Evolutionary conservation across 345 rosid species (phyloP).

Genomic region (Arabis hirsuta): DNA sequence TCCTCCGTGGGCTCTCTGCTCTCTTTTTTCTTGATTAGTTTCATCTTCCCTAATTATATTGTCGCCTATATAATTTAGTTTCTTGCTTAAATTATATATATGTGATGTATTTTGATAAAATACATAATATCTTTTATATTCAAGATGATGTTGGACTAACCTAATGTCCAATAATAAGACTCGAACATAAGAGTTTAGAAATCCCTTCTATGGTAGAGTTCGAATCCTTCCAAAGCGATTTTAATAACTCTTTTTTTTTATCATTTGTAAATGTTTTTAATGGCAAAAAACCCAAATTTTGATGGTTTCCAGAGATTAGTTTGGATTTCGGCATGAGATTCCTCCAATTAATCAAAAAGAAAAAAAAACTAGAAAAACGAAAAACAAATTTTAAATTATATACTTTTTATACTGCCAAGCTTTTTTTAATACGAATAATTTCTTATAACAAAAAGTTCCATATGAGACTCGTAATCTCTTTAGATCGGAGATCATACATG

Average conservation of each 20-base stretch:
- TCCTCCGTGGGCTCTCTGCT: slow-evolving; percentile 20
- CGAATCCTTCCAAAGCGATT: too few species aligned
- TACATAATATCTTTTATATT: slow-evolving; percentile 5
- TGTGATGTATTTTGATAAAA: background rate
- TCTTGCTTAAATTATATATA: slow-evolving; percentile 7
- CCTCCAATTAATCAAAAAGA: too few species aligned
- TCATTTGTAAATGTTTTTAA: too few species aligned
- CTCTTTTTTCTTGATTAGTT: slow-evolving; percentile 30
- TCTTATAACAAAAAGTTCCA: too few species aligned
- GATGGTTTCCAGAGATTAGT: too few species aligned
- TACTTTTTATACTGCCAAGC: background rate
- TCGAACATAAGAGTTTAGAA: slow-evolving; percentile 20
- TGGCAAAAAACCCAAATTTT: too few species aligned
- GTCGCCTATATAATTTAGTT: slow-evolving; percentile 22
- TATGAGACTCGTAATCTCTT: too few species aligned
- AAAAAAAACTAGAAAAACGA: background rate
- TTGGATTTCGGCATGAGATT: too few species aligned
- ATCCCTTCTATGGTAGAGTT: background rate
- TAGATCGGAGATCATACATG: too few species aligned
- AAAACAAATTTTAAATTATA: slow-evolving; percentile 1
- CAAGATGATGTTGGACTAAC: slow-evolving; percentile 33
- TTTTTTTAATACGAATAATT: too few species aligned
- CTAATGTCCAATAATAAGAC: slow-evolving; percentile 27
- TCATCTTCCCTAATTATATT: slow-evolving; percentile 31
- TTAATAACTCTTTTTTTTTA: too few species aligned